Evolutionary conservation across 352 stramenopile genomes (phyloP), one percentile per base, ranked within the genome.

Genomic region (Globisporangium nagaii): DNA sequence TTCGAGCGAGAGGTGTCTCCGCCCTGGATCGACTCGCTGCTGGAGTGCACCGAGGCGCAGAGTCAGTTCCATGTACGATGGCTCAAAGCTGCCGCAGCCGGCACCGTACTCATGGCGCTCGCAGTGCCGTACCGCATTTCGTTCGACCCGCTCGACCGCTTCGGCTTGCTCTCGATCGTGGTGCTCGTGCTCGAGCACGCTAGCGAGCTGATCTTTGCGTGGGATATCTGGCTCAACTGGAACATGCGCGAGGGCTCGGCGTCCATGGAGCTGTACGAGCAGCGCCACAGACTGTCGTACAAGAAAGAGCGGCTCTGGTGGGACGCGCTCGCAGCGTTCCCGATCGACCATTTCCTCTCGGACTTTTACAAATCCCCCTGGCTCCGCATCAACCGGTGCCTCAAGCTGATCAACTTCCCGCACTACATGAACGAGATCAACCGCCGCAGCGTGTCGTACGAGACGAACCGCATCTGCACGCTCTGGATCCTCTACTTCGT

Each of bases 151-250:
- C 47, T 71, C 8, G 70, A 72, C 17, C 62, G 58, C 17, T 59
- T 58, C 3, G 48, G 36, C 4, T 60, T 55, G 24, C 34, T 70
- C 5, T 57, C 63, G 0, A 58, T 66, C 15, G 57, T 17, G 5
- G 53, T 63, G 3, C 72, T 63, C 3, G 52, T 57, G 17, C 6
- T 81, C 6, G 74, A 85, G 54, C 60, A 68, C 12, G 35, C 53
- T 1, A 77, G 72, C n/a, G 70, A 83, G 32, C 22, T 83, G 25
- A 31, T 79, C 7, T 85, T 83, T 28, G 71, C 56, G 0, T 71
- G 62, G 58, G 74, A 85, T 56, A 83, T 85, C 36, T 85, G 71
- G 74, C 62, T 85, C 25, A 80, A 83, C 50, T 85, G 72, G 71
- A 85, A 85, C 41, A 54, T 83, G 32, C 73, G 71, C 31, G 72